Conservation (phyloP, 2,329 filamentous ascomycete genomes). For the Diaporthe citrichinensis region DNA sequence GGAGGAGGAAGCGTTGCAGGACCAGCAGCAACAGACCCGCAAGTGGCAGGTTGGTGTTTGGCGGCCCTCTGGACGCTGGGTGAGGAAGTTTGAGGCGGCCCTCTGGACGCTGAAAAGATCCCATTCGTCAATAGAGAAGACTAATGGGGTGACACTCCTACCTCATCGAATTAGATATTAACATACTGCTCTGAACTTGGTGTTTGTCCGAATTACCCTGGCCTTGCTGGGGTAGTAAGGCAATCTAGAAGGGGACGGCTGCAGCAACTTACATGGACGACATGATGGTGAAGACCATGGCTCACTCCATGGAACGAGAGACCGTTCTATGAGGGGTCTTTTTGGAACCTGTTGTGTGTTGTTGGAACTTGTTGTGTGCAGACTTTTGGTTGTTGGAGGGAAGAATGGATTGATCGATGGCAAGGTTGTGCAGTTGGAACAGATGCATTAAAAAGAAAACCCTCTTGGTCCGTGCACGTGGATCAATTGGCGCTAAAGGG, state of each 20-base stretch:
- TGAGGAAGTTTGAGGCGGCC: not conserved
- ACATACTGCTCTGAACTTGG: not conserved
- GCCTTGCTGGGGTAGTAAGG: not conserved
- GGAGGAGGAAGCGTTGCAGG: not conserved
- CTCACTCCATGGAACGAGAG: not conserved
- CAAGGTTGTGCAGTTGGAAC: not conserved
- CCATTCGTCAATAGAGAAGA: not conserved
- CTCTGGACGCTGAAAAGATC: not conserved
- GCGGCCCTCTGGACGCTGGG: not conserved
- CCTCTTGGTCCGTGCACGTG: not conserved
- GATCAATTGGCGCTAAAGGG: not conserved
- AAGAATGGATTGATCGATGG: not conserved
- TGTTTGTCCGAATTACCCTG: too few species aligned
- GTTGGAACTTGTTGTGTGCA: not conserved
- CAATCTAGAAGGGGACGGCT: not conserved
- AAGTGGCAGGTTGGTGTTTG: not conserved
- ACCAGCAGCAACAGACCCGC: too few species aligned
- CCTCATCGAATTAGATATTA: fast-evolving
- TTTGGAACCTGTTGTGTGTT: not conserved
- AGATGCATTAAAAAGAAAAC: not conserved
- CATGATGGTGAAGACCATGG: not conserved
- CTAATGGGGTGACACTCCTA: not conserved
- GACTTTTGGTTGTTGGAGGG: not conserved
- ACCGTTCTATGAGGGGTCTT: not conserved
- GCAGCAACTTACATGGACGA: not conserved